Evolutionary conservation across 768 basidiomycete species (phyloP).

Genomic region (Sarcodon sp.): DNA sequence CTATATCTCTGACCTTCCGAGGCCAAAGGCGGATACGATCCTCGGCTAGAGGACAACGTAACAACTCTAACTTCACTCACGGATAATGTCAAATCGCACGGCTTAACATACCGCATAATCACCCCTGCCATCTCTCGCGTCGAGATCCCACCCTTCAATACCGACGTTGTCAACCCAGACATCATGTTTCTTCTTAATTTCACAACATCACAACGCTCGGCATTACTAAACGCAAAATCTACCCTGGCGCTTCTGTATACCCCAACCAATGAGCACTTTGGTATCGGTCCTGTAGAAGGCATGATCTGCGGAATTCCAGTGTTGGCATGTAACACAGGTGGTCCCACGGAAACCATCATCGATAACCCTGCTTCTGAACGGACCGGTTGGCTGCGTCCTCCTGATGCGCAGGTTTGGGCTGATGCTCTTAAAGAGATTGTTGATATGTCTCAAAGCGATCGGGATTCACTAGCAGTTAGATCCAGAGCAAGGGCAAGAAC

Average conservation of each 20-base stretch:
- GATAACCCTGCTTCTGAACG: slow-evolving; percentile 23
- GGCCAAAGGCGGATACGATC: slow-evolving; percentile 74
- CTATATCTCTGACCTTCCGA: background rate
- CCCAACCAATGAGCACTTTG: slow-evolving; percentile 92
- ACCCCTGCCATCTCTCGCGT: slow-evolving; percentile 30
- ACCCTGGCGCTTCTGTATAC: slow-evolving; percentile 83
- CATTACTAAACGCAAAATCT: slow-evolving; percentile 53
- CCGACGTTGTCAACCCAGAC: slow-evolving; percentile 31
- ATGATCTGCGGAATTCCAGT: slow-evolving; percentile 90
- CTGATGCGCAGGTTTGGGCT: slow-evolving; percentile 59
- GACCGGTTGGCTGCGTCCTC: slow-evolving; percentile 70
- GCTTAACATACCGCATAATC: slow-evolving; percentile 46
- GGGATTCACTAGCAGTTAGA: slow-evolving; percentile 34
- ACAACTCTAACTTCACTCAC: slow-evolving; percentile 52
- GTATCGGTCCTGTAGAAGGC: slow-evolving; percentile 90
- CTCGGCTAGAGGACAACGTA: slow-evolving; percentile 76
- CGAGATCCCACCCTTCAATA: slow-evolving; percentile 27
- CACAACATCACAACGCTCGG: slow-evolving; percentile 70
- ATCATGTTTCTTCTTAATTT: slow-evolving; percentile 91
- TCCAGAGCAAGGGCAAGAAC: slow-evolving; percentile 49
- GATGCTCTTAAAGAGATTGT: slow-evolving; percentile 51
- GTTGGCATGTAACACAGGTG: slow-evolving; percentile 76
- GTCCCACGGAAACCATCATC: slow-evolving; percentile 84
- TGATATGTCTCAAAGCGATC: slow-evolving; percentile 24
- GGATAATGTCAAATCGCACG: slow-evolving; percentile 35